Base-by-base conservation (phyloP, 495 filamentous ascomycete genomes). In the Hypoxylon fragiforme region DNA sequence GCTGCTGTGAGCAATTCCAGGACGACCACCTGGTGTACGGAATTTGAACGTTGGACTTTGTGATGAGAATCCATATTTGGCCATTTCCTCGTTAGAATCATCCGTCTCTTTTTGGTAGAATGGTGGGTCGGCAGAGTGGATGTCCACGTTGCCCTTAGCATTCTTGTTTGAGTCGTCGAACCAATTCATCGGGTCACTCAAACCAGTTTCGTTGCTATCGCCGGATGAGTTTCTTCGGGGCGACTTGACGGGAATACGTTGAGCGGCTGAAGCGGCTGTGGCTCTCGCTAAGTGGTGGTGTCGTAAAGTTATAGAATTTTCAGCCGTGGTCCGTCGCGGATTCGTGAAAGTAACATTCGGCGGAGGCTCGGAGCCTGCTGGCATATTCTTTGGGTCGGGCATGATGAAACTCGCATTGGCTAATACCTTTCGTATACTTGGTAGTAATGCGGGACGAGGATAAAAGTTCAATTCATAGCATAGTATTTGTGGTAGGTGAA, bases 41-140 rank as follows among this genome's bases (percentile, higher is more conserved):
- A 50, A 65, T 19, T 47, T 57, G 35, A 60, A 68, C 0, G 55
- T 43, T 3, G 59, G 57, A 35, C 59, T 54, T 7, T 60, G 58
- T 7, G 51, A 44, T 9, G 49, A 39, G 1, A 57, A 11, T 9
- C 39, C 43, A 44, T 54, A 55, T 12, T 60, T 54, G 5, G 44
- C 39, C 8, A 41, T 34, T 43, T 56, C 68, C 46, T 72, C 73
- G 39, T 70, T 75, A 4, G 77, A 80, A 1, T 70, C 73, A 28
- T 73, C 67, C 13, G 71, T 74, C 24, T 71, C 68, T 37, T 74
- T 75, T 13, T 73, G 73, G 31, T 73, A 82, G 31, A 79, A 84
- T 2, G 81, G 82, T 2, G 79, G 78, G 41, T 84, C 81, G 34
- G 81, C 73, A 48, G 77, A 73, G 1, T 37, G 3, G 8, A 16